Conservation (phyloP, 2,329 filamentous ascomycete species). For the Cladosporium colombiae region DNA sequence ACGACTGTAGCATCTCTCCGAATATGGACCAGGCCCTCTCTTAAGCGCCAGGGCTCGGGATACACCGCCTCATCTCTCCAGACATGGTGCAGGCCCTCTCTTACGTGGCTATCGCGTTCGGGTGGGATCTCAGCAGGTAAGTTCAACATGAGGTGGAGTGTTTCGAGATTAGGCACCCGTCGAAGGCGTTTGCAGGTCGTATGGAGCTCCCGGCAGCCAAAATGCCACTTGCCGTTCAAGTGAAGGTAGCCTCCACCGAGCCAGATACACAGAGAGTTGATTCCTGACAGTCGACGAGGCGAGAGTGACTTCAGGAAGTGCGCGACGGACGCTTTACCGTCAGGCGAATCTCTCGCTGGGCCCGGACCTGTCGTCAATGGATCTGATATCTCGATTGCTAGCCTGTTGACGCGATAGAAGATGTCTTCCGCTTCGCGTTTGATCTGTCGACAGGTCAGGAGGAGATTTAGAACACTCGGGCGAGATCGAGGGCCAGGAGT, state of each 20-base stretch:
- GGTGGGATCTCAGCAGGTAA: background rate
- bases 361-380: background rate
- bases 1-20: background rate
- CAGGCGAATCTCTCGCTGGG: background rate
- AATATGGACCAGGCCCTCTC: background rate
- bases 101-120: background rate
- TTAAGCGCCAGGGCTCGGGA: background rate
- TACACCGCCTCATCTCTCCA: background rate
- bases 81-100: background rate
- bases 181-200: background rate
- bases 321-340: background rate
- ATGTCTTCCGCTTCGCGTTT: constrained; percentile 16
- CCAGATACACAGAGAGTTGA: background rate
- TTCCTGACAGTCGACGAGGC: background rate
- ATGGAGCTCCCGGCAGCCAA: background rate
- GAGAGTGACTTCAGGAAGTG: background rate
- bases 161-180: background rate
- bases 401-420: constrained; percentile 20
- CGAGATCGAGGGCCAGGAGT: background rate
- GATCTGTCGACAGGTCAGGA: constrained; percentile 18
- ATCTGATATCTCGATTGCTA: background rate
- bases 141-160: background rate
- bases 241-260: background rate
- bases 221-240: background rate
- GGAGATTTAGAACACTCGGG: constrained; percentile 15